Base-by-base conservation (phyloP, 345 rosid genomes). In the Conringia planisiliqua region DNA sequence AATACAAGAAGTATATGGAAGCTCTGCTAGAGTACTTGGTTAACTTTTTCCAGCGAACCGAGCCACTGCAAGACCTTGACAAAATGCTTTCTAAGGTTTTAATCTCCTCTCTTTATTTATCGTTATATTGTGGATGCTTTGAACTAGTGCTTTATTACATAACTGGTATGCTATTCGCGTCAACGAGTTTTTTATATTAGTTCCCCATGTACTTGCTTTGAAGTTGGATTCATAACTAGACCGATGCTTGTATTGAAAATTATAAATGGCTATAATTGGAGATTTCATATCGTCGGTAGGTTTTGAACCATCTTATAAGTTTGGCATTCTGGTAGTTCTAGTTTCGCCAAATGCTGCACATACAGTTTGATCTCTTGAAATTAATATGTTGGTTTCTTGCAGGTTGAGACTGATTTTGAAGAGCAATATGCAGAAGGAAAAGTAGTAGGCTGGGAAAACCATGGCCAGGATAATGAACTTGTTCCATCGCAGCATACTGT, bases 51-150 rank as follows among this genome's bases (percentile, higher is more conserved):
- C 88, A 92, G 78, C 86, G 99, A 69, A 90, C 95, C 5, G 96
- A 92, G 79, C 99, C 99, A 6, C 75, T 96, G 84, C 94, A 89
- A 85, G 99, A 96, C 84, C 84, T 96, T 78, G 96, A 85, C 68
- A 72, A 90, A 78, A 89, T 90, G 62, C 84, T 92, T 62, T 80
- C 89, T 30, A 90, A 85, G 98, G 99, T 92, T 63, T 22, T 32
- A 17, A 38, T 1, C 43, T 24, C 55, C 35, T 64, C 10, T 35
- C 44, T 62, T 71, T 61, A 10, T 70, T 39, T 61, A 33, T 39
- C 29, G 1, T n/a, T 56, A 29, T 27, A 44, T 22, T 26, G 5
- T 75, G 56, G 29, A 14, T 16, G 30, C 38, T 65, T 74, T 67
- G 73, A 27, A 24, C 16, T 22, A 18, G 6, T 56, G 57, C 26